phyloP scores from a whole-genome alignment of 441 rosid genomes.

The Pelargonium fulgidum region DNA sequence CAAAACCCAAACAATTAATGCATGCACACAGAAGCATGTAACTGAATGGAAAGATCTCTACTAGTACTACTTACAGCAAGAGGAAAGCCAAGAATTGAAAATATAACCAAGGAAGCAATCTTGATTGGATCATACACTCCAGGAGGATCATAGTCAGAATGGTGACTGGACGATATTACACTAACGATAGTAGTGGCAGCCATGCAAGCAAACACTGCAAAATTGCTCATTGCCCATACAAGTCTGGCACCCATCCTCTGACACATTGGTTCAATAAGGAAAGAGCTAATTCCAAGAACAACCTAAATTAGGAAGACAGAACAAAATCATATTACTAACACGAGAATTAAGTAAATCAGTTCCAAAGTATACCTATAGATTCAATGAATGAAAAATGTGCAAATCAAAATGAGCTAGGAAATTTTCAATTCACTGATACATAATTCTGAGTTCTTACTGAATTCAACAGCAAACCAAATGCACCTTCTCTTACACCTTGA shows the following conservation, averaged over 20 bases:
- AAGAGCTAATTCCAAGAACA: slow-evolving; percentile 85
- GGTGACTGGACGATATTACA: slow-evolving; percentile 45
- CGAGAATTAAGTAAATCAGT: neutral
- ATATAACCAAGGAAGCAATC: slow-evolving; percentile 68
- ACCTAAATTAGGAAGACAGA: slow-evolving; percentile 41
- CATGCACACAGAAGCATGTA: neutral
- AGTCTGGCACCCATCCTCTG: slow-evolving; percentile 62
- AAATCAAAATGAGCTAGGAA: slow-evolving; percentile 5
- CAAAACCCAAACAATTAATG: slow-evolving; percentile 22
- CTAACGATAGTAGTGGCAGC: slow-evolving; percentile 71
- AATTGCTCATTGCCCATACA: slow-evolving; percentile 90
- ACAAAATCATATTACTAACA: neutral
- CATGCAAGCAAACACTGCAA: slow-evolving; percentile 79
- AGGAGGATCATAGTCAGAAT: slow-evolving; percentile 49
- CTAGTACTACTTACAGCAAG: slow-evolving; percentile 60
- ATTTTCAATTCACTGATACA: slow-evolving; percentile 19
- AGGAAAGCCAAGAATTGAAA: slow-evolving; percentile 89
- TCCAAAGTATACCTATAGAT: neutral
- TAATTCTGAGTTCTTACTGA: slow-evolving; percentile 77
- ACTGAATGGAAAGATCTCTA: neutral
- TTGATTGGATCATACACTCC: slow-evolving; percentile 55
- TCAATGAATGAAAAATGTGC: slow-evolving; percentile 4
- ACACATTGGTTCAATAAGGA: slow-evolving; percentile 84
- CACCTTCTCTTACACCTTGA: slow-evolving; percentile 94
- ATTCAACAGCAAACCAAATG: slow-evolving; percentile 97